Percentiles rank a stretch among this genome's conserved stretches.
These are phyloP conservation scores for Aspergillus calidoustus DNA, from an alignment of 2,329 filamentous ascomycete genomes.

Conservation along the genomic window DNA sequence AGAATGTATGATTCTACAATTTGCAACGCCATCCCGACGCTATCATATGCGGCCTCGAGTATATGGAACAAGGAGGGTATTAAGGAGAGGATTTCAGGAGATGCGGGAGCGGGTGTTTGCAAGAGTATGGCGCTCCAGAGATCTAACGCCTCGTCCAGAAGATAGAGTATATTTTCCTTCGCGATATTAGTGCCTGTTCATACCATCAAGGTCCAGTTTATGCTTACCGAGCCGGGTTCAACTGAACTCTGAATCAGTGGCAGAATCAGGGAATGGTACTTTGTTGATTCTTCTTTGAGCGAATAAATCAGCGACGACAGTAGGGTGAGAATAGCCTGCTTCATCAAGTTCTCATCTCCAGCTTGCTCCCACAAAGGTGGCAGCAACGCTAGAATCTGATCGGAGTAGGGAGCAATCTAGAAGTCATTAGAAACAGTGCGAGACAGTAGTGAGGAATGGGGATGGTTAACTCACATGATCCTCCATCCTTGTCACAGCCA, in stretches of 20 bases:
- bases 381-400: constrained; percentile 79
- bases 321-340: constrained; percentile 87
- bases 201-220: background rate
- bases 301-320: constrained; percentile 83
- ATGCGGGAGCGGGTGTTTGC: constrained; percentile 65
- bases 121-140: constrained; percentile 79
- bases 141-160: constrained; percentile 90
- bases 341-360: constrained; percentile 87
- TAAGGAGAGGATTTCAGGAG: constrained; percentile 66
- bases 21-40: constrained; percentile 64
- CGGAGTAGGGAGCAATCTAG: constrained; percentile 68
- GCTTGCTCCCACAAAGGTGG: constrained; percentile 84
- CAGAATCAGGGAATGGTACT: constrained; percentile 79
- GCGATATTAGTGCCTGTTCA: constrained; percentile 12
- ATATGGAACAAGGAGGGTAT: constrained; percentile 68
- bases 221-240: constrained; percentile 69
- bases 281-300: constrained; percentile 76
- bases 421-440: constrained; percentile 11
- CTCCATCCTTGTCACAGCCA: constrained; percentile 81
- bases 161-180: constrained; percentile 71
- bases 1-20: constrained; percentile 73
- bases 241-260: constrained; percentile 82
- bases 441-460: background rate
- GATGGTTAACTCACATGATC: constrained; percentile 57
- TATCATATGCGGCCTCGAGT: constrained; percentile 68